Evolutionary conservation across 192 early-diverging fungal genomes (phyloP), one percentile per base, ranked within the genome.

Genomic region (Coemansia brasiliensis): DNA sequence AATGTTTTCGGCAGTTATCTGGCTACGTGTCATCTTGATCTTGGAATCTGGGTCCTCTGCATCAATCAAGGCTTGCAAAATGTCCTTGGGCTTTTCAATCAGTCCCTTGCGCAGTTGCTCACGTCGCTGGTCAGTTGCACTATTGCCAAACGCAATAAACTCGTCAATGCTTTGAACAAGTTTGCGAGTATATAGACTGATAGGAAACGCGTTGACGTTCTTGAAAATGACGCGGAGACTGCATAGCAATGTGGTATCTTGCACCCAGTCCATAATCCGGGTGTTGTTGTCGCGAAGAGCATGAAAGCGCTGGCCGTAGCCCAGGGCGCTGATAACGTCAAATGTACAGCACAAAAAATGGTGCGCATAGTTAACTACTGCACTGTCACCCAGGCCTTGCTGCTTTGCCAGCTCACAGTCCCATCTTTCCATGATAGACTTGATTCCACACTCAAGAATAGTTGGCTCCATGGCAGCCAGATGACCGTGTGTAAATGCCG

Each of bases 31-130:
- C 68, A 81, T 71, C 35, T 53, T 55, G 37, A 52, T 45, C 40
- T 56, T 59, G 8, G 69, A 64, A 0, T 81, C 69, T 7, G 68
- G 62, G 20, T 81, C 73, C 32, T 66, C 69, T 1, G 55, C 55
- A 15, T 81, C 79, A 9, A 81, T 43, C 13, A 76, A 13, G 3
- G 69, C 52, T 37, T 81, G 79, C 50, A 81, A 38, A 8, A 75
- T 54, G 24, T 81, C 79, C 24, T 65, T 65, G 38, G 76, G 69
- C 40, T 70, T 68, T 10, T 65, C 61, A 10, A 20, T 24, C 26
- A 46, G 17, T 2, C 55, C 63, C 0, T 26, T 2, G 16, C 56
- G 27, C 18, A 70, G 42, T 24, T 55, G 21, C 2, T 63, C 45
- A 5, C 51, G 45, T 12, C 66, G 61, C 3, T 16, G 11, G 15